Percentiles rank a stretch among this genome's conserved stretches.
Conservation (phyloP, 2,329 filamentous ascomycete species). For the Ustilaginoidea virens region DNA sequence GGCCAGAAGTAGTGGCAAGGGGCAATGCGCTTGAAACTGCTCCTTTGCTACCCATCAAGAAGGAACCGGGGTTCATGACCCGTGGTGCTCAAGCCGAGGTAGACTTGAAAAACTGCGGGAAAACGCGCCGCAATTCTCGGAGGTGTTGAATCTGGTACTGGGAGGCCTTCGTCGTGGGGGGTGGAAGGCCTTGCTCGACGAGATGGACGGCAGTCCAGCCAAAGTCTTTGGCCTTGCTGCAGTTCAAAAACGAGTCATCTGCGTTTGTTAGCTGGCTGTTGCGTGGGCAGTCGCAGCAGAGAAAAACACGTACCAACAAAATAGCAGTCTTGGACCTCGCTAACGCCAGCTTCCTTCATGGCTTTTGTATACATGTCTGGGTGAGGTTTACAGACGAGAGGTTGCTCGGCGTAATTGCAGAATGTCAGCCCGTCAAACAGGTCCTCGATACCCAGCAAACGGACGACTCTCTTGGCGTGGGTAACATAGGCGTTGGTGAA, state of each 20-base stretch:
- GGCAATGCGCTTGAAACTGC: too few relatives aligned
- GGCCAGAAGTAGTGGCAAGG: too few relatives aligned
- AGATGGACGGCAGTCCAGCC: slow-evolving; percentile 83
- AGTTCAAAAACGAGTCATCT: slow-evolving; percentile 86
- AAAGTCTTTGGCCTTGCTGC: slow-evolving; percentile 55
- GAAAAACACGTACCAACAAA: slow-evolving; percentile 61
- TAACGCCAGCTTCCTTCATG: slow-evolving; percentile 67
- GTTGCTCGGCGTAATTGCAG: slow-evolving; percentile 67
- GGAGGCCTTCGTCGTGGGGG: slow-evolving; percentile 49
- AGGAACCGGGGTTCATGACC: background rate
- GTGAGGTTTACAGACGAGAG: slow-evolving; percentile 76
- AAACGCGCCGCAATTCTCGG: slow-evolving; percentile 58
- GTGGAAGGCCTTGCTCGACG: slow-evolving; percentile 56
- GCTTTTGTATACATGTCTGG: slow-evolving; percentile 74
- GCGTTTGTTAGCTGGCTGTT: slow-evolving; percentile 2
- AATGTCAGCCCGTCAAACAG: slow-evolving; percentile 90
- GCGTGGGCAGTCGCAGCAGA: background rate
- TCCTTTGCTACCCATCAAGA: background rate
- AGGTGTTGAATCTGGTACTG: slow-evolving; percentile 63
- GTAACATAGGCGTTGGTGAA: slow-evolving; percentile 93
- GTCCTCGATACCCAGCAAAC: slow-evolving; percentile 67
- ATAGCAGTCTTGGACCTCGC: slow-evolving; percentile 58
- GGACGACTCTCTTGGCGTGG: slow-evolving; percentile 71
- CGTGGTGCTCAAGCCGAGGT: slow-evolving; percentile 4
- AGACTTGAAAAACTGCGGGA: slow-evolving; percentile 74